Conservation (phyloP, 2,329 filamentous ascomycete species). For the Pseudogymnoascus sp. region DNA sequence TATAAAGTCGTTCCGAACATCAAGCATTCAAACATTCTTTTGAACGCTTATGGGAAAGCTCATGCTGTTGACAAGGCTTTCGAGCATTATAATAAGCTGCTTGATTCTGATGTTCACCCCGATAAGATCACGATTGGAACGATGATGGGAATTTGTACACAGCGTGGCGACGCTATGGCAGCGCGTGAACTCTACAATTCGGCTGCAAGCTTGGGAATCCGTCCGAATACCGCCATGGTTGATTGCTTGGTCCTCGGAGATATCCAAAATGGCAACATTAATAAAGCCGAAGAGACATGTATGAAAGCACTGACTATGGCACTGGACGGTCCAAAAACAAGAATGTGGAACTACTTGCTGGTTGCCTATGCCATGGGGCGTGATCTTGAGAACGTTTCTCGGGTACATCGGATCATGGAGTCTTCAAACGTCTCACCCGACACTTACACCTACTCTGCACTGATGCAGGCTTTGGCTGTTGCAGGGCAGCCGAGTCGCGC, state of each 20-base stretch:
- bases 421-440: constrained; percentile 44
- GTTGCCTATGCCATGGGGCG: constrained; percentile 60
- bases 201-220: constrained; percentile 48
- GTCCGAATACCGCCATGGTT: constrained; percentile 51
- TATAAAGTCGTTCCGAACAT: constrained; percentile 52
- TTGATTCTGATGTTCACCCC: constrained; percentile 42
- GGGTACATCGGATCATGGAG: constrained; percentile 50
- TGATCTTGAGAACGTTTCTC: constrained; percentile 47
- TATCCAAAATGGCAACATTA: constrained; percentile 48
- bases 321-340: constrained; percentile 47
- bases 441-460: constrained; percentile 51
- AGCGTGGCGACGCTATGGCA: constrained; percentile 65
- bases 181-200: constrained; percentile 59
- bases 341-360: constrained; percentile 75
- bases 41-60: constrained; percentile 62
- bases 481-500: constrained; percentile 49
- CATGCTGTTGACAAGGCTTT: constrained; percentile 63
- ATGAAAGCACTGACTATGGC: constrained; percentile 46
- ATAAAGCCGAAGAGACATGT: constrained; percentile 54
- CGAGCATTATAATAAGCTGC: constrained; percentile 55
- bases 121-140: constrained; percentile 62
- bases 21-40: constrained; percentile 67
- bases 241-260: constrained; percentile 62
- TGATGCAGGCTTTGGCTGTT: constrained; percentile 52
- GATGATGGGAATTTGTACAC: constrained; percentile 65